Evolutionary conservation across 345 rosid species (phyloP).

Genomic region (Viola odorata): DNA sequence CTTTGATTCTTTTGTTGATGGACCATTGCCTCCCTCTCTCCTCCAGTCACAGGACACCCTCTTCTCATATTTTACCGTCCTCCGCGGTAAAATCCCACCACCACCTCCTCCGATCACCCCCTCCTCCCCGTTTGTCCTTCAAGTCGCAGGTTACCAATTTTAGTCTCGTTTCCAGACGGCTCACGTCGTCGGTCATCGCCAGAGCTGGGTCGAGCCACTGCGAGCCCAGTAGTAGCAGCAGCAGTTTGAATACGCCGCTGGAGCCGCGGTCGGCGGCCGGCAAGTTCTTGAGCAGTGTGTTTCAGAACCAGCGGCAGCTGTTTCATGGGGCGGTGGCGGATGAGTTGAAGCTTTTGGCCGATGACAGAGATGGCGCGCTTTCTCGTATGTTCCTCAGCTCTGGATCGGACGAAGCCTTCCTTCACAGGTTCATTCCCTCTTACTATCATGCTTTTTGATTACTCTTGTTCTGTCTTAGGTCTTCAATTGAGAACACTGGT

Average conservation of each 20-base stretch:
- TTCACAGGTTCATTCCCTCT: conserved; percentile 54
- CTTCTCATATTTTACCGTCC: conserved; percentile 27
- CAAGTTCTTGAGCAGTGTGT: conserved; percentile 60
- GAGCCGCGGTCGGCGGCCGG: conserved; percentile 67
- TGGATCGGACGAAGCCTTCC: conserved; percentile 66
- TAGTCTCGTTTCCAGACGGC: neutral
- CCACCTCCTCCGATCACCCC: neutral
- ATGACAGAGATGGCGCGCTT: conserved; percentile 50
- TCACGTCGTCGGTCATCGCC: conserved; percentile 22
- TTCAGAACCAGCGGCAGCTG: conserved; percentile 64
- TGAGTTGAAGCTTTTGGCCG: conserved; percentile 66
- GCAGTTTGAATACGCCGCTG: conserved; percentile 73
- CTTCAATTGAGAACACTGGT: neutral
- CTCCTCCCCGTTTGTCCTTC: conserved; percentile 2
- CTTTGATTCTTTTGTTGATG: conserved; percentile 44
- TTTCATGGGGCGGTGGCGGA: conserved; percentile 70
- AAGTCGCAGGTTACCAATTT: neutral
- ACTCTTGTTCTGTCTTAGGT: neutral
- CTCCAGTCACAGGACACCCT: conserved; percentile 22
- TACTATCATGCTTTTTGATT: neutral
- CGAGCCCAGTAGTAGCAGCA: conserved; percentile 51
- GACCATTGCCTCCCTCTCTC: conserved; percentile 32
- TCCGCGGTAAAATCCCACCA: conserved; percentile 14
- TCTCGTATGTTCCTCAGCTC: conserved; percentile 55
- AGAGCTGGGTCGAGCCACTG: conserved; percentile 69